Percentiles rank a stretch among this genome's conserved stretches.
Conservation (phyloP, 768 basidiomycete species). For the Trametes maxima region DNA sequence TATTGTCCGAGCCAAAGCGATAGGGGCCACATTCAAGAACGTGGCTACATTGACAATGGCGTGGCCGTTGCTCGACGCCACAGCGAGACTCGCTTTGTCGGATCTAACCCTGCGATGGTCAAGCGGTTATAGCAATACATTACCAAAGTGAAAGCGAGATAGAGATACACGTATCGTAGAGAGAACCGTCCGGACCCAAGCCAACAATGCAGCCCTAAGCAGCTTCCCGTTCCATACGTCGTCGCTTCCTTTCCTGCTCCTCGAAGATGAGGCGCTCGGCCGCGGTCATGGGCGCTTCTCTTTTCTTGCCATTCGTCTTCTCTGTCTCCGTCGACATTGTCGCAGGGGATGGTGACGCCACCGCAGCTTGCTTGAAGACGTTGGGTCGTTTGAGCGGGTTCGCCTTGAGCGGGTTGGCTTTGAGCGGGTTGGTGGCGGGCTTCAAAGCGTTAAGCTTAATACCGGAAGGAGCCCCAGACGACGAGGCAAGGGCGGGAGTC, state of each 20-base stretch:
- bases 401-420: slow-evolving; percentile 64
- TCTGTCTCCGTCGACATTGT: slow-evolving; percentile 34
- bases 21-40: slow-evolving; percentile 3
- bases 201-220: slow-evolving; percentile 8
- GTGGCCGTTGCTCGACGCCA: background rate
- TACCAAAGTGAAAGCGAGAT: slow-evolving; percentile 3
- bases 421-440: slow-evolving; percentile 58
- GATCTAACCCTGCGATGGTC: background rate
- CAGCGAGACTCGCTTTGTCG: background rate
- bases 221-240: slow-evolving; percentile 64
- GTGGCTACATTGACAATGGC: slow-evolving; percentile 13
- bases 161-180: slow-evolving; percentile 27
- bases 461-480: slow-evolving; percentile 21
- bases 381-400: slow-evolving; percentile 77
- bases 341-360: slow-evolving; percentile 35
- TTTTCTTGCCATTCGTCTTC: slow-evolving; percentile 57
- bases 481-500: slow-evolving; percentile 39
- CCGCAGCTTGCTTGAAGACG: slow-evolving; percentile 61
- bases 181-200: slow-evolving; percentile 13
- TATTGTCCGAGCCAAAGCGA: slow-evolving; percentile 19
- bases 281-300: slow-evolving; percentile 70
- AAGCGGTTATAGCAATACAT: slow-evolving; percentile 17
- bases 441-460: slow-evolving; percentile 48
- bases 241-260: slow-evolving; percentile 87
- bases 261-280: slow-evolving; percentile 87